phyloP scores from a whole-genome alignment of 2,329 filamentous ascomycete genomes.

The Rhynchosporium secalis region DNA sequence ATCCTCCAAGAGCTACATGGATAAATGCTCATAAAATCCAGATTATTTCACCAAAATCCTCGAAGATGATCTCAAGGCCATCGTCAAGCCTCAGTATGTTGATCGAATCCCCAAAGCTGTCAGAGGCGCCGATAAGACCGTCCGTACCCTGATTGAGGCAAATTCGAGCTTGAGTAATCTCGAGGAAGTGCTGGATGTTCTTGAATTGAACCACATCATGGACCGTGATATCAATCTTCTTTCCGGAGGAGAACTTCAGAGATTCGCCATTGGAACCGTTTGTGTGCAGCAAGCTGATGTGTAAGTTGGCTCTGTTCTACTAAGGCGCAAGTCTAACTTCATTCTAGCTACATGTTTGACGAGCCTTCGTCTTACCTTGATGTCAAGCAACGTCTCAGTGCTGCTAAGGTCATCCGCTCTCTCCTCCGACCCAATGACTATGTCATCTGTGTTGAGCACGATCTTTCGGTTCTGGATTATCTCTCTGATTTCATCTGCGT shows the following conservation, averaged over 20 bases:
- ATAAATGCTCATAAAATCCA: constrained; percentile 41
- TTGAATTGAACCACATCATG: constrained; percentile 86
- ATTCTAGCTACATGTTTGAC: constrained; percentile 88
- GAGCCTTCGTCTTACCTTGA: constrained; percentile 98
- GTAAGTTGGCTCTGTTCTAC: constrained; percentile 43
- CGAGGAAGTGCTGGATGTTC: constrained; percentile 76
- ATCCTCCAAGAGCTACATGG: neutral
- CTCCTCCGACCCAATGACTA: constrained; percentile 88
- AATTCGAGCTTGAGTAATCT: constrained; percentile 77
- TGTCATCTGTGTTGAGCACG: constrained; percentile 98
- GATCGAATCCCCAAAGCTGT: constrained; percentile 96
- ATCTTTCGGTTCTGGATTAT: constrained; percentile 97
- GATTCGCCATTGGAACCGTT: constrained; percentile 94
- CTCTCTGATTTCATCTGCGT: constrained; percentile 98
- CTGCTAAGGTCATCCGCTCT: constrained; percentile 88
- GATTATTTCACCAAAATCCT: constrained; percentile 99
- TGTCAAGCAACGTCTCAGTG: constrained; percentile 97
- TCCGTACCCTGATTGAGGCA: constrained; percentile 74
- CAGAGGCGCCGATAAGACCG: constrained; percentile 75
- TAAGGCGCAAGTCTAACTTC: neutral
- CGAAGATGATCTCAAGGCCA: constrained; percentile 94
- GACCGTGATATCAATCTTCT: constrained; percentile 88
- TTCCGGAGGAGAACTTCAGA: constrained; percentile 96
- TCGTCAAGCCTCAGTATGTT: constrained; percentile 97
- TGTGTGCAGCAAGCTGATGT: constrained; percentile 96